phyloP scores from a whole-genome alignment of 2,329 filamentous ascomycete genomes.

The Aspergillus aculeatinus region DNA sequence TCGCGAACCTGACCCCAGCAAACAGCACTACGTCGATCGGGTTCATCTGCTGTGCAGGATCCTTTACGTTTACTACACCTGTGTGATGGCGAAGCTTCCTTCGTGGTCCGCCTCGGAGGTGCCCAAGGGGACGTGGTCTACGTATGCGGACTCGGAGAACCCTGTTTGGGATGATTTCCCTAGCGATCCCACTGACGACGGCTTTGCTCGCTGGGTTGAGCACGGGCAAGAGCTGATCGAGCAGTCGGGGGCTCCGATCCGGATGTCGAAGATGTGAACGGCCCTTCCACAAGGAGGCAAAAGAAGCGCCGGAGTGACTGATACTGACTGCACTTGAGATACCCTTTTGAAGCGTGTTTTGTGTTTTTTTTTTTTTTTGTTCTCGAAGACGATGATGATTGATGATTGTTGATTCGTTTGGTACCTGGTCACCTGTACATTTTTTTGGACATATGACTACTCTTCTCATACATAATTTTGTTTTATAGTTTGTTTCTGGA shows the following conservation, averaged over 20 bases:
- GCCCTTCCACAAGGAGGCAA: not conserved
- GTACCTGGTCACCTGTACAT: not conserved
- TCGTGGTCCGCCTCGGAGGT: conserved; percentile 39
- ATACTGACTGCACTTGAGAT: conserved; percentile 35
- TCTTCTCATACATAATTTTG: conserved; percentile 6
- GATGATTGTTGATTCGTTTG: conserved; percentile 19
- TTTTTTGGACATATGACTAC: conserved; percentile 6
- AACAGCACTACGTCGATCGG: conserved; percentile 42
- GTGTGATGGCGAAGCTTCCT: conserved; percentile 42
- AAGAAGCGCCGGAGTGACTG: conserved; percentile 25
- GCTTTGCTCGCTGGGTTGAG: conserved; percentile 44
- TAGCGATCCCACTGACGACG: conserved; percentile 36
- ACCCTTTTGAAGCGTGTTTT: conserved; percentile 30
- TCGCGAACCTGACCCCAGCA: conserved; percentile 33
- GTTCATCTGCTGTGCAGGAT: conserved; percentile 45
- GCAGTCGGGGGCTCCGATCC: conserved; percentile 39
- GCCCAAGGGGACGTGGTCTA: conserved; percentile 42
- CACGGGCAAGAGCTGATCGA: conserved; percentile 41
- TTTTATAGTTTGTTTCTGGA: not conserved
- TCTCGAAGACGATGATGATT: conserved; percentile 22
- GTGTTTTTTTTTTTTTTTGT: not conserved
- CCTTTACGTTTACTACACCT: conserved; percentile 49
- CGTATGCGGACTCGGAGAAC: conserved; percentile 43
- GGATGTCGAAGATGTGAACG: conserved; percentile 27
- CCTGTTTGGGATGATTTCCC: conserved; percentile 47